phyloP scores from a whole-genome alignment of 2,329 filamentous ascomycete species.

The Stylonectria norvegica region DNA sequence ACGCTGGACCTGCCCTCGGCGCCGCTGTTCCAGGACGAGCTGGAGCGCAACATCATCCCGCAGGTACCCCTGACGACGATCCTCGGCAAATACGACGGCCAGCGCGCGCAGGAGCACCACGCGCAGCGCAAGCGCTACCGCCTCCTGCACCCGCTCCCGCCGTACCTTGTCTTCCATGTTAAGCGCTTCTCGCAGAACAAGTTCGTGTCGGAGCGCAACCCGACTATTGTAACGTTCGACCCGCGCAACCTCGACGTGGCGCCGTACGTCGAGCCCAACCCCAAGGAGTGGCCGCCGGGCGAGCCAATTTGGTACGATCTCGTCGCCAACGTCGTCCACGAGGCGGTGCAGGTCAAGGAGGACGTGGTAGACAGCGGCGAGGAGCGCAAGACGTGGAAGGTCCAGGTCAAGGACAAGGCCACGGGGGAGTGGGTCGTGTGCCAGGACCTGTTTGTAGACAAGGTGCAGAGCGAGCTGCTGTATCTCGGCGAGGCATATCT shows the following conservation, averaged over 20 bases:
- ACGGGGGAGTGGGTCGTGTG: conserved; percentile 87
- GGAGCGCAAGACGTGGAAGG: conserved; percentile 87
- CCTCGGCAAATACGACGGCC: conserved; percentile 88
- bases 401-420: conserved; percentile 79
- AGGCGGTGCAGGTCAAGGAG: conserved; percentile 71
- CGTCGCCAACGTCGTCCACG: conserved; percentile 90
- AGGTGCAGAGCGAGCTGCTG: conserved; percentile 81
- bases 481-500: conserved; percentile 93
- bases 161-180: conserved; percentile 89
- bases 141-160: conserved; percentile 83
- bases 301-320: conserved; percentile 94
- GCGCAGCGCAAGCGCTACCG: conserved; percentile 87
- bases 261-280: conserved; percentile 88
- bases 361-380: conserved; percentile 89
- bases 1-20: conserved; percentile 90
- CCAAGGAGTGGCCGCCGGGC: conserved; percentile 62
- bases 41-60: conserved; percentile 94
- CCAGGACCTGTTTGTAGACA: conserved; percentile 91
- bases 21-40: conserved; percentile 92
- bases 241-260: conserved; percentile 78
- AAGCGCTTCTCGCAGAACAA: conserved; percentile 97
- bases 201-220: conserved; percentile 93
- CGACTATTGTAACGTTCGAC: conserved; percentile 96
- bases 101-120: conserved; percentile 81
- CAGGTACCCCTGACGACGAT: conserved; percentile 81